These are phyloP conservation scores for Thermothielavioides terrestris DNA, from an alignment of 495 filamentous ascomycete species.

Conservation along the genomic window DNA sequence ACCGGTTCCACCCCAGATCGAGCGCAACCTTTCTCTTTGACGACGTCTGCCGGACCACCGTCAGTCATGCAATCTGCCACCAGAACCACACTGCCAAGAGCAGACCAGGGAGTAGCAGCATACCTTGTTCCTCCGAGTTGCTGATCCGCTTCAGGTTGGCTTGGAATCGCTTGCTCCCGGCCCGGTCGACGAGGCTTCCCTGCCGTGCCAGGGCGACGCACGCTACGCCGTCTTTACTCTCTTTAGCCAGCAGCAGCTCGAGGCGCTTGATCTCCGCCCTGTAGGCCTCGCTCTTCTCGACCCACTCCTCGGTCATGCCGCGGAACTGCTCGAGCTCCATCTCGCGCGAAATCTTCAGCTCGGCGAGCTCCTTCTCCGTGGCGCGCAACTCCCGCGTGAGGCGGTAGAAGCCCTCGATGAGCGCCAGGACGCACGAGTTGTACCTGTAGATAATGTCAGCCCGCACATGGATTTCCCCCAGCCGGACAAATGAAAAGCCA, in stretches of 20 bases:
- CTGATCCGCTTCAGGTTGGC: slow-evolving; percentile 25
- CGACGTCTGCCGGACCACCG: not conserved
- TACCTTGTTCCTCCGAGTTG: slow-evolving; percentile 12
- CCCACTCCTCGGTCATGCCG: slow-evolving; percentile 34
- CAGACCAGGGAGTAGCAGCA: not conserved
- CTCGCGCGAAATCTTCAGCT: slow-evolving; percentile 26
- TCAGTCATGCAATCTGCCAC: not conserved
- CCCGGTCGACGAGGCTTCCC: slow-evolving; percentile 34
- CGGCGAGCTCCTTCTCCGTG: slow-evolving; percentile 15
- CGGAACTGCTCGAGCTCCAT: slow-evolving; percentile 34
- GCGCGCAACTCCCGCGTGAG: slow-evolving; percentile 13
- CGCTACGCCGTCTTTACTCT: slow-evolving; percentile 39
- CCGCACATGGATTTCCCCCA: not conserved
- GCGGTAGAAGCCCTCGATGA: slow-evolving; percentile 33
- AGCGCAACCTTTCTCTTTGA: not conserved
- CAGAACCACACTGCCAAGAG: not conserved
- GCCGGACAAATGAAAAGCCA: not conserved
- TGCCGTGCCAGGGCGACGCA: slow-evolving; percentile 37
- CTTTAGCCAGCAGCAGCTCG: slow-evolving; percentile 38
- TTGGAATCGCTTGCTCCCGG: slow-evolving; percentile 25
- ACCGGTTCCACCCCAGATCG: not conserved
- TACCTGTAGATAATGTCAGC: slow-evolving; percentile 16
- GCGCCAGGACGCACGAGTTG: slow-evolving; percentile 32
- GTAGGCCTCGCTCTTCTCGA: slow-evolving; percentile 32
- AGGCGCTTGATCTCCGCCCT: slow-evolving; percentile 42